Evolutionary conservation across 768 basidiomycete species (phyloP).

Genomic region (Phanerochaete carnosa): DNA sequence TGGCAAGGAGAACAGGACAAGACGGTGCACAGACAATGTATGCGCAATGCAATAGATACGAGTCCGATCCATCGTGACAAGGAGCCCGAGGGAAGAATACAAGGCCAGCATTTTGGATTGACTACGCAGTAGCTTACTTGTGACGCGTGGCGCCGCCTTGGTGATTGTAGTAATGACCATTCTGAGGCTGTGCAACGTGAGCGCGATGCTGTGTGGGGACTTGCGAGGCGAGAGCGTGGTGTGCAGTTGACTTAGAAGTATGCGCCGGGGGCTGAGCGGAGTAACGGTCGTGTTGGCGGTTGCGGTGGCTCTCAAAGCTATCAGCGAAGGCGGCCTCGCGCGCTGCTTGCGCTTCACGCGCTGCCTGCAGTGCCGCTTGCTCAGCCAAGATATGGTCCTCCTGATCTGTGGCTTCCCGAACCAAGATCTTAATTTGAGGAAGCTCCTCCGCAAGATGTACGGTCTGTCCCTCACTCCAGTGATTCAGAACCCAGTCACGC

Average conservation of each 20-base stretch:
- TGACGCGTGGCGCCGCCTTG: background rate
- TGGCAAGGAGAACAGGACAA: conserved; percentile 5
- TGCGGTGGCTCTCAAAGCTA: background rate
- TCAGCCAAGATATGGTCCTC: conserved; percentile 11
- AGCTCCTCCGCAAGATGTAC: conserved; percentile 62
- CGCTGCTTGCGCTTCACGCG: background rate
- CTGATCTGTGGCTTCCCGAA: conserved; percentile 32
- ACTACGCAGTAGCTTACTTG: background rate
- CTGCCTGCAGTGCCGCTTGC: conserved; percentile 1
- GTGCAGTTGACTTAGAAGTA: background rate
- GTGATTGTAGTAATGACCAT: background rate
- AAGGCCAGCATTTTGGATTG: background rate
- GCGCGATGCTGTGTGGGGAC: background rate
- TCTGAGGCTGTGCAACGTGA: background rate
- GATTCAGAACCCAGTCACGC: conserved; percentile 78
- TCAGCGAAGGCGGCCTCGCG: background rate
- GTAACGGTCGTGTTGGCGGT: background rate
- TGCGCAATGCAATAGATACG: conserved; percentile 16
- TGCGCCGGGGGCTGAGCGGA: too few relatives aligned
- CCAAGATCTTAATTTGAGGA: conserved; percentile 53
- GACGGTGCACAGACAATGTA: conserved; percentile 7
- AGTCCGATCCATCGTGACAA: conserved; percentile 1
- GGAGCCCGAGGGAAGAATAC: background rate
- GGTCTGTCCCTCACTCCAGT: conserved; percentile 62
- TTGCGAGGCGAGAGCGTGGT: background rate